Base-by-base conservation (phyloP, 2,329 filamentous ascomycete species). In the Dryadomyces quercus-mongolicae region DNA sequence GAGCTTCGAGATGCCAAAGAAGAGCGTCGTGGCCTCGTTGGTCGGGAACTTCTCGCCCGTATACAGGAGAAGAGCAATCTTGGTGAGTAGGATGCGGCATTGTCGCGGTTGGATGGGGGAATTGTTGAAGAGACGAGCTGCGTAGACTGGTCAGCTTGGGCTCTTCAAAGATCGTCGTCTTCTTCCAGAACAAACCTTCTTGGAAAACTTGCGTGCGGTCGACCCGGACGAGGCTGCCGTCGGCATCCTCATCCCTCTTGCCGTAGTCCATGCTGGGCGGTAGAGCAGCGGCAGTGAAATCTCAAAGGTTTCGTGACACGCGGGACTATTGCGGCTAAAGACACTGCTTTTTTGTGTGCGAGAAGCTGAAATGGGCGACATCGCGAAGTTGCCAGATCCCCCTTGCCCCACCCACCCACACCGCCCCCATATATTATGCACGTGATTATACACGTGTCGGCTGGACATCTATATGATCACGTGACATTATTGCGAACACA, bases 211-310 rank as follows among this genome's bases (percentile, higher is more conserved):
- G 90, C 55, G 92, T 96, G 66, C 94, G 86, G 75, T 98, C 93
- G 66, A 97, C 89, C 80, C 92, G 95, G 78, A 97, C 86, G 76
- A 97, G 81, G 68, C 87, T 85, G 69, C 85, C 82, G 69, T 96
- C 92, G 68, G 85, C 88, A 77, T 98, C 93, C 80, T 97, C 93
- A 72, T 98, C 92, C 79, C 95, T 97, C 77, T 98, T 98, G 77
- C 92, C 85, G 81, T 93, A 95, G 74, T 86, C 93, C 91, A 95
- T 95, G 67, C 63, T 82, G 74, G 73, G 73, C 71, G 48, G 48
- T 50, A 40, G 43, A 13, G 16, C 12, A 13, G 38, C 44, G 36
- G 49, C 46, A 46, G 47, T 48, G 56, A 49, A n/a, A n/a, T n/a
- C n/a, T 52, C 49, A 45, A 49, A 47, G 5, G 46, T n/a, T 47